Evolutionary conservation across 2,329 filamentous ascomycete genomes (phyloP).

Genomic region (Claviceps monticola): DNA sequence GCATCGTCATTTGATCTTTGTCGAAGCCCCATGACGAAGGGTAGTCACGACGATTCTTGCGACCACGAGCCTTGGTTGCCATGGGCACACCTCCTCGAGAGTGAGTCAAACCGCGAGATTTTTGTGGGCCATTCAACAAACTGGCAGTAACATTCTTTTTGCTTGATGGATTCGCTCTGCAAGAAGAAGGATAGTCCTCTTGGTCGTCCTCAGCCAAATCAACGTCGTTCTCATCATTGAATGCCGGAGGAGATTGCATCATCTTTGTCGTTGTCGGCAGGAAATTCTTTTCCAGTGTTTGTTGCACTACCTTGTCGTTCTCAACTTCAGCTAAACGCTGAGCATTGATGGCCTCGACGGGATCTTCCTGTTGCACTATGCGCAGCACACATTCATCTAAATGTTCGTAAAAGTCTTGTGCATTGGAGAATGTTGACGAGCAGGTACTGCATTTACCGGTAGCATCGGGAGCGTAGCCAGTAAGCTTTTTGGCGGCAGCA

Average conservation of each 20-base stretch:
- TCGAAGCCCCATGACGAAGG: conserved; percentile 88
- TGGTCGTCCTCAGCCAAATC: conserved; percentile 41
- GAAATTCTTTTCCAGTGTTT: conserved; percentile 51
- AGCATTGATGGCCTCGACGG: conserved; percentile 54
- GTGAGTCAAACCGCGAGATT: conserved; percentile 62
- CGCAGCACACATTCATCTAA: conserved; percentile 63
- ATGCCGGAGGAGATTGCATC: conserved; percentile 22
- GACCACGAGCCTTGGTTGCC: conserved; percentile 46
- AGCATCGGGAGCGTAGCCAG: conserved; percentile 59
- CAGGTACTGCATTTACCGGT: conserved; percentile 96
- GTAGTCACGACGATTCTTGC: conserved; percentile 88
- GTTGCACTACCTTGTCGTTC: conserved; percentile 46
- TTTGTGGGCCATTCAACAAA: conserved; percentile 43
- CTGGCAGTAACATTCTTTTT: conserved; percentile 38
- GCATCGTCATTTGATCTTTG: conserved; percentile 91
- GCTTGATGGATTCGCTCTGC: conserved; percentile 33
- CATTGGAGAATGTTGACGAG: conserved; percentile 76
- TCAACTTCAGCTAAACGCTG: conserved; percentile 52
- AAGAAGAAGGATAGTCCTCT: conserved; percentile 19
- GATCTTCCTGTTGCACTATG: conserved; percentile 59
- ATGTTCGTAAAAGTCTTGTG: conserved; percentile 98
- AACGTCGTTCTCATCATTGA: conserved; percentile 40
- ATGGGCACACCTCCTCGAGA: conserved; percentile 59
- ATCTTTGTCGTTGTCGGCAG: conserved; percentile 33
- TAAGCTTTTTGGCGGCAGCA: conserved; percentile 47